Percentiles rank a stretch among this genome's conserved stretches.
Evolutionary conservation across 2,329 filamentous ascomycete species (phyloP).

Genomic region (Hymenoscyphus salicellus): DNA sequence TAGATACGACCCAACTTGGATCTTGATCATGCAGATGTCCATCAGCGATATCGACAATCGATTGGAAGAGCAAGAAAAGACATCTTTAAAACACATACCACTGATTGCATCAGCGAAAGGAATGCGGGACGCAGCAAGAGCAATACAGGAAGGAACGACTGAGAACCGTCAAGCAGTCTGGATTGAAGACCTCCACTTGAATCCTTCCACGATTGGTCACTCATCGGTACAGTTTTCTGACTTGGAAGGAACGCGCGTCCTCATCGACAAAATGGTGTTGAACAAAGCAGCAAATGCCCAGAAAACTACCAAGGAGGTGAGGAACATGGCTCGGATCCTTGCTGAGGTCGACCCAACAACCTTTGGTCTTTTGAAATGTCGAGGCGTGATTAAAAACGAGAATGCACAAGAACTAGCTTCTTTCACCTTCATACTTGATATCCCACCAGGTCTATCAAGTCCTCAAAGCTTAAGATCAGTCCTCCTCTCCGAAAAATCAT

Average conservation of each 20-base stretch:
- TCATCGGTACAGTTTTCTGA: neutral
- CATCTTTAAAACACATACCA: neutral
- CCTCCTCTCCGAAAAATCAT: neutral
- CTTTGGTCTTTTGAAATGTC: slow-evolving; percentile 19
- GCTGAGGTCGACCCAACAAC: slow-evolving; percentile 15
- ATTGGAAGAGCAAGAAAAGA: slow-evolving; percentile 14
- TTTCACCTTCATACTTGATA: neutral
- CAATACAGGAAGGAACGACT: neutral
- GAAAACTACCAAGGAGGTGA: slow-evolving; percentile 12
- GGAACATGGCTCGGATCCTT: slow-evolving; percentile 18
- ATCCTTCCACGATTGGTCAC: neutral
- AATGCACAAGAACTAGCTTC: neutral
- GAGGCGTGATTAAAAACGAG: slow-evolving; percentile 16
- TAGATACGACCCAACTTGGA: slow-evolving; percentile 27
- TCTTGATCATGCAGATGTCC: slow-evolving; percentile 23
- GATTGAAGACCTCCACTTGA: neutral
- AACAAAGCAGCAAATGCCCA: neutral
- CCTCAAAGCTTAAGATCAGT: slow-evolving; percentile 1
- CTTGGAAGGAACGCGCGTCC: neutral
- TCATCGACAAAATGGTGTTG: neutral
- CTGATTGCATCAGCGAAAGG: neutral
- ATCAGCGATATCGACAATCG: slow-evolving; percentile 17
- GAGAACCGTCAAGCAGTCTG: neutral
- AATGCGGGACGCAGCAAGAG: neutral
- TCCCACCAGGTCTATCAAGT: neutral